Percentiles rank a stretch among this genome's conserved stretches.
These are phyloP conservation scores for Talaromyces sp. DNA, from an alignment of 2,329 filamentous ascomycete species.

Conservation along the genomic window DNA sequence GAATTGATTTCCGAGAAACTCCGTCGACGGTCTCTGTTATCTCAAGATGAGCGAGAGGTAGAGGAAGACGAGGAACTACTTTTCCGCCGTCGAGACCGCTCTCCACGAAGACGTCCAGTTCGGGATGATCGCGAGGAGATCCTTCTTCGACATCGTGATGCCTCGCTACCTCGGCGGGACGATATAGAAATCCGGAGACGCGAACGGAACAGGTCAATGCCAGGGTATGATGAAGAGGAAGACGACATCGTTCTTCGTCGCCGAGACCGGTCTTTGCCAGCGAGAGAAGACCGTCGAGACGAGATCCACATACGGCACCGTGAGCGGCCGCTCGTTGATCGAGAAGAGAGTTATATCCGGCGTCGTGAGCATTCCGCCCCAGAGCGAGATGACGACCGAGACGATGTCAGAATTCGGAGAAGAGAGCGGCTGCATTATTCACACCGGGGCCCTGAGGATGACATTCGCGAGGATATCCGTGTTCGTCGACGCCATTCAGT, in stretches of 20 bases:
- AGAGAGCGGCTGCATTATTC: neutral
- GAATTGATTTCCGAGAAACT: neutral
- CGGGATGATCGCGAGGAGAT: constrained; percentile 10
- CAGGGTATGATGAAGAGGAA: constrained; percentile 1
- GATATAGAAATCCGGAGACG: neutral
- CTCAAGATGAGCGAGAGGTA: constrained; percentile 6
- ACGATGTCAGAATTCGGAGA: constrained; percentile 3
- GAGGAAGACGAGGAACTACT: constrained; percentile 3
- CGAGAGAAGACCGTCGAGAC: constrained; percentile 1
- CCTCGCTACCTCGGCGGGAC: neutral
- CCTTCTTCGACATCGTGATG: constrained; percentile 3
- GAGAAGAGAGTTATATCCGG: constrained; percentile 2
- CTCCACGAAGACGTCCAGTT: neutral
- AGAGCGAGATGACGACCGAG: constrained; percentile 2
- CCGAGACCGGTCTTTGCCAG: constrained; percentile 7
- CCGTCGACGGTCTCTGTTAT: constrained; percentile 6
- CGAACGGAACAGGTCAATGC: neutral
- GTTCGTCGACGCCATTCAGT: constrained; percentile 4
- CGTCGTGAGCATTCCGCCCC: constrained; percentile 4
- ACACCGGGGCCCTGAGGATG: neutral
- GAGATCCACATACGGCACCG: constrained; percentile 3
- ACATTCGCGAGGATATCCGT: constrained; percentile 1
- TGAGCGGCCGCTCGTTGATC: neutral
- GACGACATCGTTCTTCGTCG: constrained; percentile 9
- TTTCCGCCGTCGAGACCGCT: constrained; percentile 3